Conservation (phyloP, 2,329 filamentous ascomycete species). For the Metarhizium album region DNA sequence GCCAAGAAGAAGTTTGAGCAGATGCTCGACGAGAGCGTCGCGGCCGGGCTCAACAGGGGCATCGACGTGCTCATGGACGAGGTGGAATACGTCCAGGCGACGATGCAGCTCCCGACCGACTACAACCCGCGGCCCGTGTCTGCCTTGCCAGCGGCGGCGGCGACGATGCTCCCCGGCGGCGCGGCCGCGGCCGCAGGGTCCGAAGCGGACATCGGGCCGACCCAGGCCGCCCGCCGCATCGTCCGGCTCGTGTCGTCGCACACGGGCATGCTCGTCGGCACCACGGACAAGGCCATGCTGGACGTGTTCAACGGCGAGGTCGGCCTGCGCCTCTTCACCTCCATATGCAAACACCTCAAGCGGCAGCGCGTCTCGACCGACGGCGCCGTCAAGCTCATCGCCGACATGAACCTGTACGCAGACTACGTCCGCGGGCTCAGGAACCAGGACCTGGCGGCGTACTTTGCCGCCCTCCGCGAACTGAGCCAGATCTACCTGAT, state of each 20-base stretch:
- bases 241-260: constrained; percentile 80
- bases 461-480: constrained; percentile 86
- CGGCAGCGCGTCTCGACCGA: constrained; percentile 84
- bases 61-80: constrained; percentile 98
- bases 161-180: constrained; percentile 8
- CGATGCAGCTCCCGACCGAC: constrained; percentile 74
- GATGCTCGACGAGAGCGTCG: constrained; percentile 94
- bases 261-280: constrained; percentile 85
- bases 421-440: constrained; percentile 70
- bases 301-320: constrained; percentile 99
- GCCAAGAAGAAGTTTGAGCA: constrained; percentile 99
- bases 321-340: constrained; percentile 80
- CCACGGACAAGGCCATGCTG: constrained; percentile 94
- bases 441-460: constrained; percentile 75
- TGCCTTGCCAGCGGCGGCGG: constrained; percentile 12
- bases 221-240: constrained; percentile 65
- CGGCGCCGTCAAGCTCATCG: constrained; percentile 85
- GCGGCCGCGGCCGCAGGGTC: constrained; percentile 15
- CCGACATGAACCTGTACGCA: constrained; percentile 92
- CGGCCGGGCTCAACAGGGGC: constrained; percentile 89
- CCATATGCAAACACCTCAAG: constrained; percentile 95
- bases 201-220: constrained; percentile 52
- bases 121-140: constrained; percentile 59
- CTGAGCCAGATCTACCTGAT: constrained; percentile 94
- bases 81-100: constrained; percentile 89